Base-by-base conservation (phyloP, 2,329 filamentous ascomycete genomes). In the Arthrobotrys entomopaga region DNA sequence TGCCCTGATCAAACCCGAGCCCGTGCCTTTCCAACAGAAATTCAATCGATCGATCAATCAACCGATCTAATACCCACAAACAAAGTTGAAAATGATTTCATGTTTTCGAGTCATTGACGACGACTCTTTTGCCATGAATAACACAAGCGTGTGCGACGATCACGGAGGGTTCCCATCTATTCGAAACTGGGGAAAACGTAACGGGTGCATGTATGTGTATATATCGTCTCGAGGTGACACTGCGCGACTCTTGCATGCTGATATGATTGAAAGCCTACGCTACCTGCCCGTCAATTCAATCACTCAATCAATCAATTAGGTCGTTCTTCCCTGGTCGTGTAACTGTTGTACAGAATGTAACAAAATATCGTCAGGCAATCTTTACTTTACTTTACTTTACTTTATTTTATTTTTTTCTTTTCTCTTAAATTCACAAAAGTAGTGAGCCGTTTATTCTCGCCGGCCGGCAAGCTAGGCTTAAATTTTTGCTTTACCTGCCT, bases 201-300 rank as follows among this genome's bases (percentile, higher is more conserved):
- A 42, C 15, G 42, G 16, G 49, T 26, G 11, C 56, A 38, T 57
- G 54, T 60, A 42, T 20, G 42, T 15, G 49, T 26, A 7, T 56
- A 38, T 57, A 56, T 60, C 69, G 69, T 66, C 61, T 65, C 69
- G 56, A 73, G 40, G 69, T 66, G 50, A 73, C 61, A 73, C 54
- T 26, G 61, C 60, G 46, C 34, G 46, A 24, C 13, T 24, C 11
- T 15, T 20, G 19, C 42, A 56, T 20, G 22, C 15, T 26, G 10
- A 59, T 46, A 46, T 24, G 6, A 49, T 22, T 20, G 15, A 50
- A 60, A 60, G 15, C 42, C 19, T 26, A 54, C 22, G 24, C 24
- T 34, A 54, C 29, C 11, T 54, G 20, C 20, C 22, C 7, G 29
- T 34, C 29, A 34, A 10, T n/a, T 34, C 29, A 34, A 34, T 34